Percentiles rank a stretch among this genome's conserved stretches.
Conservation (phyloP, 2,329 filamentous ascomycete species). For the Diaporthe destruens region DNA sequence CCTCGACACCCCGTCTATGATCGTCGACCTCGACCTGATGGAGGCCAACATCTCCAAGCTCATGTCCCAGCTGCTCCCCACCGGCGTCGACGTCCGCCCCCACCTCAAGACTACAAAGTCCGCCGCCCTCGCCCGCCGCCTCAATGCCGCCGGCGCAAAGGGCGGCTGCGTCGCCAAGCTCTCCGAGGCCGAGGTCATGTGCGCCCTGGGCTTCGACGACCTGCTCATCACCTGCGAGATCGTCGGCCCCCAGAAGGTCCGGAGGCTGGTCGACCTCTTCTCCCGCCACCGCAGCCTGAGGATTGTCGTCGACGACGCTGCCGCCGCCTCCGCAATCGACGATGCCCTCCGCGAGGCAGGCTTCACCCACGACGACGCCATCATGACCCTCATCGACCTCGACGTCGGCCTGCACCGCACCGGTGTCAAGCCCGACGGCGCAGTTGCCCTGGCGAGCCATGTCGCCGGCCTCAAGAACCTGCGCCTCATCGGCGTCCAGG, state of each 20-base stretch:
- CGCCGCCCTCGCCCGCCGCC: constrained; percentile 57
- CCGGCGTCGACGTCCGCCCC: constrained; percentile 59
- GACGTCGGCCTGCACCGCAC: constrained; percentile 65
- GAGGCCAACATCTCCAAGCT: constrained; percentile 63
- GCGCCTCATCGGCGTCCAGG: constrained; percentile 62
- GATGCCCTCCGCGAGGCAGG: constrained; percentile 53
- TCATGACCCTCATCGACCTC: constrained; percentile 60
- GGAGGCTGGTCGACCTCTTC: constrained; percentile 59
- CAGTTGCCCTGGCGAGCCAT: constrained; percentile 55
- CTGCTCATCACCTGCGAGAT: constrained; percentile 66
- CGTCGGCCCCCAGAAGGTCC: constrained; percentile 60
- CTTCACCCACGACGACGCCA: constrained; percentile 50
- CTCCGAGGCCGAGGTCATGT: constrained; percentile 59
- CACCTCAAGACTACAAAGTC: constrained; percentile 68
- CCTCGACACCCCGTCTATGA: constrained; percentile 69
- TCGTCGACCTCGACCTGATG: constrained; percentile 65
- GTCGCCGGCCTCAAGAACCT: constrained; percentile 54
- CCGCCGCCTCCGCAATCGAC: constrained; percentile 60
- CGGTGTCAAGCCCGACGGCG: constrained; percentile 58
- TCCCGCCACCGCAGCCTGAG: constrained; percentile 53
- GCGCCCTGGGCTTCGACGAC: constrained; percentile 59
- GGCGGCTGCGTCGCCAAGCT: constrained; percentile 66
- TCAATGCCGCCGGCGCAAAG: constrained; percentile 60
- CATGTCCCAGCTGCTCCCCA: constrained; percentile 59
- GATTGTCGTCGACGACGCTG: constrained; percentile 62